Evolutionary conservation across 768 basidiomycete genomes (phyloP), one percentile per base, ranked within the genome.

Genomic region (Xerocomellus intermedius): DNA sequence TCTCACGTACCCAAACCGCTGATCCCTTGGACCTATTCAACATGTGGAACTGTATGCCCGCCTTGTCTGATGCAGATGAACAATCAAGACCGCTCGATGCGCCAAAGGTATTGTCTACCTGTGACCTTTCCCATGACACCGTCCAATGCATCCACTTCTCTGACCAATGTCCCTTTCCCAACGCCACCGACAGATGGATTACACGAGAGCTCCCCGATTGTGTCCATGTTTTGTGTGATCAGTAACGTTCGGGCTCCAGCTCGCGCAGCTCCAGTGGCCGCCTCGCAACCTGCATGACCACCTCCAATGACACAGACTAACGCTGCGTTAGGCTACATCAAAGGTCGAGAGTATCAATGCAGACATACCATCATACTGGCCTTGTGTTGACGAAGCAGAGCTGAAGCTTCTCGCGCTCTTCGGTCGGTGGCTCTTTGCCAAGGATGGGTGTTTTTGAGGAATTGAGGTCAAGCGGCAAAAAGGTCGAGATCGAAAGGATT

Each of bases 161-260:
- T 77, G n/a, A 95, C 91, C 30, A 96, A 75, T 0, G 87, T 94
- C 19, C 94, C 94, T 72, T 96, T 96, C 6, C 94, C 94, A 4
- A 96, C 85, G 19, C 92, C 92, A 8, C 94, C 94, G 55, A 95
- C 88, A 1, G 90, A 92, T 3, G 94, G 94, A 69, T 96, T 96
- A 63, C 94, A 96, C 21, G 91, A 94, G 64, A 96, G 74, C 57
- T 83, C 84, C 33, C 94, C 94, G 43, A 96, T 82, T 0, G 85
- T 92, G 47, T 89, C 85, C 16, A 91, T 65, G 49, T 81, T 86
- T 69, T 94, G 93, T 1, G 94, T 96, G 53, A 96, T 70, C 8
- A 96, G 77, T 9, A 93, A 62, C 0, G 92, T 94, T 57, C 80
- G 79, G 2, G 93, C 92, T 2, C 94, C 92, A 0, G 87, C 82